phyloP scores from a whole-genome alignment of 2,329 filamentous ascomycete genomes.

The Penicillium sp. region DNA sequence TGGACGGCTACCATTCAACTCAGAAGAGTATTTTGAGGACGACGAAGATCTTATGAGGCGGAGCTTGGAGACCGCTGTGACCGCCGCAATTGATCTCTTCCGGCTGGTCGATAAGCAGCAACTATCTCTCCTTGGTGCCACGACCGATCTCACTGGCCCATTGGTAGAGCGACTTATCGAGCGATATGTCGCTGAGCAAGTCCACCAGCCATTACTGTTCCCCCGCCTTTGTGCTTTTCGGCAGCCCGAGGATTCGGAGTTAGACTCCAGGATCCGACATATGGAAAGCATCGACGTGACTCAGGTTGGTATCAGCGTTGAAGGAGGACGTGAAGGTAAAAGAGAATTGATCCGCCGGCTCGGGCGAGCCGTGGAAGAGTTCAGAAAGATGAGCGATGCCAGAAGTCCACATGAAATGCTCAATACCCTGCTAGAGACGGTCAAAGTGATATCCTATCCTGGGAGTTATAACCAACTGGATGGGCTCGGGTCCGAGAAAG shows the following conservation, averaged over 20 bases:
- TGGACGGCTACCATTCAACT: conserved; percentile 52
- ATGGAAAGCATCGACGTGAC: conserved; percentile 95
- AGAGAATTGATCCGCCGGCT: conserved; percentile 77
- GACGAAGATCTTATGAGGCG: conserved; percentile 89
- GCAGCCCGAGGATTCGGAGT: conserved; percentile 77
- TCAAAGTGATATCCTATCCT: conserved; percentile 77
- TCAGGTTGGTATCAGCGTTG: conserved; percentile 85
- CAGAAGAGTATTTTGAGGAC: conserved; percentile 76
- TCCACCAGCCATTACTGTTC: conserved; percentile 82
- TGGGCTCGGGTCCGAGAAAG: conserved; percentile 53
- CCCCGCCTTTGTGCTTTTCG: conserved; percentile 77
- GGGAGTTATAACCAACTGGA: conserved; percentile 45
- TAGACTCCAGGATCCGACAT: conserved; percentile 86
- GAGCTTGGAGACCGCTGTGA: conserved; percentile 88
- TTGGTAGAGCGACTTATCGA: conserved; percentile 93
- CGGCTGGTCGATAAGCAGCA: conserved; percentile 96
- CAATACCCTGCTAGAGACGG: conserved; percentile 72
- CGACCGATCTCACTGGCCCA: conserved; percentile 89
- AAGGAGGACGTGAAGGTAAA: conserved; percentile 75
- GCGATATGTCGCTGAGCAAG: conserved; percentile 88
- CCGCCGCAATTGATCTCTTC: conserved; percentile 90
- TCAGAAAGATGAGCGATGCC: conserved; percentile 78
- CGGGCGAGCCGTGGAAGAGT: conserved; percentile 78
- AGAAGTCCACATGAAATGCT: conserved; percentile 88
- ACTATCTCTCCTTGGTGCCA: conserved; percentile 84